These are phyloP conservation scores for Draba incana DNA, from an alignment of 345 rosid species.

Conservation along the genomic window DNA sequence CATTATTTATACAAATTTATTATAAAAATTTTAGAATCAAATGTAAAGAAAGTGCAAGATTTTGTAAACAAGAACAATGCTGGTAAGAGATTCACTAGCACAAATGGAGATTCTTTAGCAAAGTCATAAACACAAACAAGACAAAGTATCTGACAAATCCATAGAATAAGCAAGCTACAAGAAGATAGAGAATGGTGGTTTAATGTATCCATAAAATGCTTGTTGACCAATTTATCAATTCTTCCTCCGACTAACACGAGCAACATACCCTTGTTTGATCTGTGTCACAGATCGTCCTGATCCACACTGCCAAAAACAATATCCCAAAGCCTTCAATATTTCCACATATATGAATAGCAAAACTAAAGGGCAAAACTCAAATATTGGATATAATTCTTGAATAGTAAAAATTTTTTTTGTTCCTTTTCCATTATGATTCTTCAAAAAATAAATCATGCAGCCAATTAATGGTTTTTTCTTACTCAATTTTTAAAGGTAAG, in stretches of 20 bases:
- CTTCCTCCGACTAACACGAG: slow-evolving; percentile 72
- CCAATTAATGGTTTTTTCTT: too few species aligned
- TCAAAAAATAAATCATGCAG: too few species aligned
- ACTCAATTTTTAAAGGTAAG: not conserved
- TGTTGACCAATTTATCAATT: slow-evolving; percentile 27
- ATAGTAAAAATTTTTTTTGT: too few species aligned
- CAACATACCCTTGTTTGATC: slow-evolving; percentile 75
- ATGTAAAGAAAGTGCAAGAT: not conserved
- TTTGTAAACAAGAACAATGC: not conserved
- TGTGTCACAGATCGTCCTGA: slow-evolving; percentile 79
- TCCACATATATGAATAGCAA: not conserved
- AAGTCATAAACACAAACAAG: not conserved
- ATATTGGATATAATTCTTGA: too few species aligned
- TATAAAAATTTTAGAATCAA: too few species aligned
- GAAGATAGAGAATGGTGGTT: not conserved
- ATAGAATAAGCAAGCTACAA: not conserved
- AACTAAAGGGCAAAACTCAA: too few species aligned
- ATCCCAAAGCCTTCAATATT: too few species aligned
- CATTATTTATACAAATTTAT: too few species aligned
- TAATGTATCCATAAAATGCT: too few species aligned
- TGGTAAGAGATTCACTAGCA: not conserved
- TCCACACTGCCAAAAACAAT: slow-evolving; percentile 65
- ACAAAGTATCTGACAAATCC: not conserved
- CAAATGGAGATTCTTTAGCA: not conserved
- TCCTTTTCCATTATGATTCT: too few species aligned